Percentiles rank a stretch among this genome's conserved stretches.
Conservation (phyloP, 495 filamentous ascomycete genomes). For the Letharia lupina region DNA sequence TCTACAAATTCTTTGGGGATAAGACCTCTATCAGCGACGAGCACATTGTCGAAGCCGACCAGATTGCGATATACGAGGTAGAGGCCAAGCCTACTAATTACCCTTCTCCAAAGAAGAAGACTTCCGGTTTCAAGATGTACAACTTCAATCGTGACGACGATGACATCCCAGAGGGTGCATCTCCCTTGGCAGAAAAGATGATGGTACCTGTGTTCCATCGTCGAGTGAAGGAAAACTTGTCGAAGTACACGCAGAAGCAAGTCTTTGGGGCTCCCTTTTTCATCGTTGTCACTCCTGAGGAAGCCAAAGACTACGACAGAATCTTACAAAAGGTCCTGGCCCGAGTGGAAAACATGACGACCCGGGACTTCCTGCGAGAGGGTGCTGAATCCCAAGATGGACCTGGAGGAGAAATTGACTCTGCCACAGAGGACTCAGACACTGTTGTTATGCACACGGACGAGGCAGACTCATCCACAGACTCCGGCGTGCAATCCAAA, state of each 20-base stretch:
- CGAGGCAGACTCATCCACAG: conserved; percentile 61
- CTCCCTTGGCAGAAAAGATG: conserved; percentile 58
- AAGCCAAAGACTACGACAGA: conserved; percentile 48
- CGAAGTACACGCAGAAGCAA: conserved; percentile 33
- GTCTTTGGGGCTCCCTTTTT: conserved; percentile 52
- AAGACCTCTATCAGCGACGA: conserved; percentile 56
- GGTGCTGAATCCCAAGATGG: conserved; percentile 32
- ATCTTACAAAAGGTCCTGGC: conserved; percentile 56
- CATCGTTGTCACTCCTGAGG: conserved; percentile 52
- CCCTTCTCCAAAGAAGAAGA: conserved; percentile 44
- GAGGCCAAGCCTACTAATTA: conserved; percentile 72
- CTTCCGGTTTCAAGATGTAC: conserved; percentile 33
- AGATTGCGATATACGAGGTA: conserved; percentile 68
- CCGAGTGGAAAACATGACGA: conserved; percentile 53
- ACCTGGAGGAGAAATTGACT: conserved; percentile 28
- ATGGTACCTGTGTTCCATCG: conserved; percentile 76
- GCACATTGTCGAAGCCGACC: conserved; percentile 52
- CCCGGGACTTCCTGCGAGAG: conserved; percentile 50
- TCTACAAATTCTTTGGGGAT: conserved; percentile 77
- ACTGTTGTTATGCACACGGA: conserved; percentile 63
- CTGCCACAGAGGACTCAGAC: conserved; percentile 56
- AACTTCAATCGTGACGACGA: conserved; percentile 47
- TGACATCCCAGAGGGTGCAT: conserved; percentile 48
- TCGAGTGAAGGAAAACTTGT: conserved; percentile 39
- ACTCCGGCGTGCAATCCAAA: conserved; percentile 58